phyloP scores from a whole-genome alignment of 768 basidiomycete species.

The Xerocomellus amylosporus region DNA sequence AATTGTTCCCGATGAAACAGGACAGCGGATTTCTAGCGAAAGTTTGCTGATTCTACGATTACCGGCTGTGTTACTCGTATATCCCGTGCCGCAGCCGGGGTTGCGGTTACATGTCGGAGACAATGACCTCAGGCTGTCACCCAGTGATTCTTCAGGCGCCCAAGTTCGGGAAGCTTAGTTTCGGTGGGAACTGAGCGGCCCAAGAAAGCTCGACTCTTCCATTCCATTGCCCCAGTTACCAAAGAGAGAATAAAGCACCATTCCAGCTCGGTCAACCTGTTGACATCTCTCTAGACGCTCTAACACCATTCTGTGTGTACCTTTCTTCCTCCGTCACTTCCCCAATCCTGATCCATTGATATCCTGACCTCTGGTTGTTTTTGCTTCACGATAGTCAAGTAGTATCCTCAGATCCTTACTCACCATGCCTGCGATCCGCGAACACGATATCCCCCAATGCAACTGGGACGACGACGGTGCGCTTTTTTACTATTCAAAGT shows the following conservation, averaged over 20 bases:
- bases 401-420: background rate
- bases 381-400: background rate
- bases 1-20: slow-evolving; percentile 5
- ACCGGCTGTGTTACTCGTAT: slow-evolving; percentile 9
- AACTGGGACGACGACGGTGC: slow-evolving; percentile 39
- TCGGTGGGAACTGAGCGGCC: slow-evolving; percentile 31
- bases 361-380: slow-evolving; percentile 5
- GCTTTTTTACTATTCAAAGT: background rate
- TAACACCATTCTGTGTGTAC: slow-evolving; percentile 25
- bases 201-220: slow-evolving; percentile 28
- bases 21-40: slow-evolving; percentile 6
- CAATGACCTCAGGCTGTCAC: slow-evolving; percentile 5
- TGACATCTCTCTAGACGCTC: slow-evolving; percentile 24
- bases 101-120: slow-evolving; percentile 11
- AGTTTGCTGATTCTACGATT: background rate
- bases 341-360: slow-evolving; percentile 8
- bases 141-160: slow-evolving; percentile 15
- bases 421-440: slow-evolving; percentile 29
- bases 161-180: slow-evolving; percentile 13
- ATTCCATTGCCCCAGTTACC: slow-evolving; percentile 32
- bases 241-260: slow-evolving; percentile 36
- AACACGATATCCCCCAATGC: slow-evolving; percentile 24
- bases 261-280: slow-evolving; percentile 23
- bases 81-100: background rate
- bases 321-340: slow-evolving; percentile 6